A percentile compares a stretch with the other conserved stretches of the same genome.
These are phyloP conservation scores for Hericium coralloides DNA, from an alignment of 768 basidiomycete genomes.

Conservation along the genomic window DNA sequence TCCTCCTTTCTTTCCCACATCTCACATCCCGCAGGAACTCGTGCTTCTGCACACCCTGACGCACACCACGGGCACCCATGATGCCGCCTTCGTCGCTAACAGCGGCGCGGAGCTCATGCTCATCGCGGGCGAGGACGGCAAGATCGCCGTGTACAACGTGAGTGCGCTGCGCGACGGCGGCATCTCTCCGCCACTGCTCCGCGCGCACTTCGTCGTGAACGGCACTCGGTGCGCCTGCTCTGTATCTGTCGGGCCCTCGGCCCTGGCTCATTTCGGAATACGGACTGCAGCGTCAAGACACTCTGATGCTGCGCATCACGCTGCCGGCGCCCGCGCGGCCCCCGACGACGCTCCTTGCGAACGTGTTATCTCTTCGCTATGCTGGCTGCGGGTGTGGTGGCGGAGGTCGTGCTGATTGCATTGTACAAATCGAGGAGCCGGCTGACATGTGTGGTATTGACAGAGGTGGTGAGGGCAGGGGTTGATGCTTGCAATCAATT, in stretches of 20 bases:
- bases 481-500: no score
- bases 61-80: constrained; percentile 80
- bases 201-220: constrained; percentile 69
- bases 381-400: constrained; percentile 18
- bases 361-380: constrained; percentile 65
- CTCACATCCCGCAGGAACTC: constrained; percentile 54
- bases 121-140: constrained; percentile 86
- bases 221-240: constrained; percentile 71
- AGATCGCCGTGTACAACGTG: constrained; percentile 68
- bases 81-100: constrained; percentile 62
- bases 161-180: constrained; percentile 22
- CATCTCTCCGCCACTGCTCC: constrained; percentile 42
- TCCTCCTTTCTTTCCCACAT: background rate
- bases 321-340: constrained; percentile 32
- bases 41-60: constrained; percentile 58
- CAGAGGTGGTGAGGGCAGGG: constrained; percentile 19
- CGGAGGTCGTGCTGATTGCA: constrained; percentile 44
- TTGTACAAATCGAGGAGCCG: constrained; percentile 80
- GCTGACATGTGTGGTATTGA: constrained; percentile 66
- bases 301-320: constrained; percentile 53
- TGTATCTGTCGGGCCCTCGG: no score
- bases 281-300: constrained; percentile 79
- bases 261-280: background rate
- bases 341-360: constrained; percentile 58
- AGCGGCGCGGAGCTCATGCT: constrained; percentile 63